Conservation (phyloP, 2,329 filamentous ascomycete species). For the Colletotrichum camelliae region DNA sequence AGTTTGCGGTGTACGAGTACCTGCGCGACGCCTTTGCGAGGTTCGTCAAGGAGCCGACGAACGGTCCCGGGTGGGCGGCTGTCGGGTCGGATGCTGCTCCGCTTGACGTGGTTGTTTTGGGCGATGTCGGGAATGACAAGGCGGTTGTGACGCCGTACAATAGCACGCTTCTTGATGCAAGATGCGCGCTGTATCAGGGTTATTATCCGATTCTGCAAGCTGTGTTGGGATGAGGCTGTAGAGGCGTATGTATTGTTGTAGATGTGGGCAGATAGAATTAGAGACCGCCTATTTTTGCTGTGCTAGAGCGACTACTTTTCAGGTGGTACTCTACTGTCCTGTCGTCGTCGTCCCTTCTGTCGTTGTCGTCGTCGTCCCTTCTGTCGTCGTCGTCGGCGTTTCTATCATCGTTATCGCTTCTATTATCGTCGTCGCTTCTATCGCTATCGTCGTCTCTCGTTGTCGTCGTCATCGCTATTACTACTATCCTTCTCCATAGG, state of each 20-base stretch:
- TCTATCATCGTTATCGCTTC: too few species aligned
- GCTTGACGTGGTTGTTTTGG: constrained; percentile 26
- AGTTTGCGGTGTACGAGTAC: constrained; percentile 28
- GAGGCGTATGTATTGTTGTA: not conserved
- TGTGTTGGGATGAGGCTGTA: not conserved
- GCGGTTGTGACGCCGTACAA: constrained; percentile 23
- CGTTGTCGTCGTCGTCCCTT: fast-evolving
- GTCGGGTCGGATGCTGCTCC: constrained; percentile 26
- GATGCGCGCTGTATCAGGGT: constrained; percentile 25
- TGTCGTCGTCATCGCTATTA: too few species aligned
- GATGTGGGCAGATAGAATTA: not conserved
- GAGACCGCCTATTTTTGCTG: too few species aligned
- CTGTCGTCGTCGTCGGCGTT: too few species aligned
- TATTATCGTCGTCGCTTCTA: too few species aligned
- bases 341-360: too few species aligned
- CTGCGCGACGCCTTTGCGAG: constrained; percentile 26
- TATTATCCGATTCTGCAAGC: constrained; percentile 22
- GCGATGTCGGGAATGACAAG: constrained; percentile 15
- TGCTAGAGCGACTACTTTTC: too few species aligned
- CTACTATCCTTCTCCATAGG: too few species aligned
- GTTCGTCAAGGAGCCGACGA: constrained; percentile 28
- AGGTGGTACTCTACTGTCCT: too few species aligned
- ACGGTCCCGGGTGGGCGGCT: constrained; percentile 29
- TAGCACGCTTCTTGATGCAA: constrained; percentile 21
- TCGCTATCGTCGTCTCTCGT: too few species aligned